Base-by-base conservation (phyloP, 176 grass and related monocot species). In the Poa annua region DNA sequence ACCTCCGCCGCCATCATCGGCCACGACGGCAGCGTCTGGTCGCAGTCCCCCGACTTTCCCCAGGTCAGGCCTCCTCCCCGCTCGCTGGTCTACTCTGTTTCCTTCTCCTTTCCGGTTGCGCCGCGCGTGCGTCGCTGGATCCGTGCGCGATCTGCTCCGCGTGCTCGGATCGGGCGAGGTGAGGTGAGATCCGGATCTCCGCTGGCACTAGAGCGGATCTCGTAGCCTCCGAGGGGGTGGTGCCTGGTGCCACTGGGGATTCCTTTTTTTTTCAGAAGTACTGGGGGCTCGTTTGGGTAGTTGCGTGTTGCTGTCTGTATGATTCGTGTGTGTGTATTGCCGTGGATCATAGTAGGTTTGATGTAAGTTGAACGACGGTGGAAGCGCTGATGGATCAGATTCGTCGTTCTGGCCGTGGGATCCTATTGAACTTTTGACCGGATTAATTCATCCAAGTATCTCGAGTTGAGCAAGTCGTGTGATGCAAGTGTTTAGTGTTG, bases 1-100 rank as follows among this genome's bases (percentile, higher is more conserved):
- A 87, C 77, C 65, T 17, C 94, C 88, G 86, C 94, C 81, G 88
- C 94, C 80, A 93, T 96, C 88, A 0, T 91, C 72, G 94, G 91
- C 84, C 84, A 20, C 77, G 94, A 96, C 75, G 94, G 94, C 71
- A 93, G 77, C 90, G 3, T 16, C 78, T 96, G 94, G 94, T 84
- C 94, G 66, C 86, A 89, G 80, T 91, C 88, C 86, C 8, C 52
- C 21, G n/a, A 0, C 45, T 96, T 96, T 34, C 94, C 94, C 45
- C 61, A 89, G 94, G 94, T 94, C 55, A 15, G 25, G 1, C 38
- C 13, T 42, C 11, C 11, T 10, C 54, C 39, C 39, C 39, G 39
- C 55, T 45, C 42, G 14, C 24, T 7, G 20, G 4, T 71, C 20
- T 6, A 0, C 49, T 25, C 47, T 55, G 13, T 35, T 4, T 45